phyloP scores from a whole-genome alignment of 1,139 yeast genomes.

The Taphrina flavorubra region DNA sequence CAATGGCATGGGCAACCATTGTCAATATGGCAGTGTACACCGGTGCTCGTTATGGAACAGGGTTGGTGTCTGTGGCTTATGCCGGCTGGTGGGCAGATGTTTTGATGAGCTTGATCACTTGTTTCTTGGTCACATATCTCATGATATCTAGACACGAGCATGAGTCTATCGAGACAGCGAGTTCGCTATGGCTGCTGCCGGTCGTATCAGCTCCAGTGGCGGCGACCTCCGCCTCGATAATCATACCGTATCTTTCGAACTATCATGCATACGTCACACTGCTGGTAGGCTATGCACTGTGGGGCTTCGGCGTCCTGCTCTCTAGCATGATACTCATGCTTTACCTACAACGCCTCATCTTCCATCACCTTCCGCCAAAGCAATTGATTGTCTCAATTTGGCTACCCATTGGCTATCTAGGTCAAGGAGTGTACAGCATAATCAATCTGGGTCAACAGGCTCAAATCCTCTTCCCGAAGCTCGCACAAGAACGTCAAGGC shows the following conservation, averaged over 20 bases:
- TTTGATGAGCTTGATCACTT: slow-evolving; percentile 18
- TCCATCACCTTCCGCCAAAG: slow-evolving; percentile 38
- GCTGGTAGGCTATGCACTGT: slow-evolving; percentile 26
- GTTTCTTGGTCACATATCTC: slow-evolving; percentile 31
- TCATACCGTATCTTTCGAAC: slow-evolving; percentile 26
- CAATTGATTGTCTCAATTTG: slow-evolving; percentile 36
- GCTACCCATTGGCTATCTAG: slow-evolving; percentile 36
- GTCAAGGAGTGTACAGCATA: slow-evolving; percentile 32
- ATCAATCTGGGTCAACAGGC: slow-evolving; percentile 32
- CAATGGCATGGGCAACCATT: slow-evolving; percentile 40
- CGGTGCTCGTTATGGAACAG: slow-evolving; percentile 29
- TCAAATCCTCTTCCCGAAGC: slow-evolving; percentile 15
- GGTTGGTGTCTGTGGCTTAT: slow-evolving; percentile 15
- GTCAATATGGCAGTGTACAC: slow-evolving; percentile 35
- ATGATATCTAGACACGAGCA: slow-evolving; percentile 40
- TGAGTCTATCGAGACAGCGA: slow-evolving; percentile 18
- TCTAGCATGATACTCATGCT: slow-evolving; percentile 38
- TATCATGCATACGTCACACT: slow-evolving; percentile 31
- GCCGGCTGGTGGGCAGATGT: slow-evolving; percentile 38
- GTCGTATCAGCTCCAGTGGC: slow-evolving; percentile 37
- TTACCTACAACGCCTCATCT: slow-evolving; percentile 32
- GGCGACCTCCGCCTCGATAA: slow-evolving; percentile 29
- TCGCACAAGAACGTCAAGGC: background rate
- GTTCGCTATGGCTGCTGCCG: slow-evolving; percentile 39
- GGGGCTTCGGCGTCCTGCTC: slow-evolving; percentile 38